These are phyloP conservation scores for Penicillium arizonense DNA, from an alignment of 495 filamentous ascomycete genomes.

Conservation along the genomic window DNA sequence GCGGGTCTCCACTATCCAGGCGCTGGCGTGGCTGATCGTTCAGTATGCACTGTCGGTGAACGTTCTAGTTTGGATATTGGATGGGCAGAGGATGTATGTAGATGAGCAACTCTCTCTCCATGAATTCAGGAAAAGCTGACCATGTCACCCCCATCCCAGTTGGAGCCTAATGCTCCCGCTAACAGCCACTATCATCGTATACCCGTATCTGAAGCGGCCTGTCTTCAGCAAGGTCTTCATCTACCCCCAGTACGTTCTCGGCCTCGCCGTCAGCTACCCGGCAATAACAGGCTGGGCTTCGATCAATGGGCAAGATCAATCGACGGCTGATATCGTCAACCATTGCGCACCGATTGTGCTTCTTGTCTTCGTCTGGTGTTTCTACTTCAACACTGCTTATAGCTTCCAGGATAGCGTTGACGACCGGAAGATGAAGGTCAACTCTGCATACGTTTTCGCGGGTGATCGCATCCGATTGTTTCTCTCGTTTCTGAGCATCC, in stretches of 20 bases:
- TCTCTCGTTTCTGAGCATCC: background rate
- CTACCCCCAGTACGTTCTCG: constrained; percentile 6
- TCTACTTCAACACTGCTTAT: constrained; percentile 17
- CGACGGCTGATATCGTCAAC: background rate
- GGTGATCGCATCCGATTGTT: constrained; percentile 6
- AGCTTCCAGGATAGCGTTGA: constrained; percentile 14
- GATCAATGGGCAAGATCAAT: constrained; percentile 1
- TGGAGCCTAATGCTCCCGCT: background rate
- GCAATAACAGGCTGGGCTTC: constrained; percentile 2
- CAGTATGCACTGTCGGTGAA: constrained; percentile 1
- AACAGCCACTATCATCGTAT: background rate
- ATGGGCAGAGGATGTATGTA: no score
- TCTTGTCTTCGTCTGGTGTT: constrained; percentile 7
- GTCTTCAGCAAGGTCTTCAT: background rate
- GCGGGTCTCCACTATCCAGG: constrained; percentile 1
- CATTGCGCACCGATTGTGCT: background rate
- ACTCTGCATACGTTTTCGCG: constrained; percentile 10
- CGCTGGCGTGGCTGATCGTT: constrained; percentile 6
- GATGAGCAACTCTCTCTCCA: no score
- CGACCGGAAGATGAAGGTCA: constrained; percentile 12
- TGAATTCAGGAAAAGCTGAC: no score
- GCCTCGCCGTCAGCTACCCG: background rate
- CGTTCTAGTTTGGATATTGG: no score
- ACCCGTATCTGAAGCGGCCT: constrained; percentile 2
- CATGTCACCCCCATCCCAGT: no score